Evolutionary conservation across 495 filamentous ascomycete species (phyloP), one percentile per base, ranked within the genome.

Genomic region (Neurospora sp.): DNA sequence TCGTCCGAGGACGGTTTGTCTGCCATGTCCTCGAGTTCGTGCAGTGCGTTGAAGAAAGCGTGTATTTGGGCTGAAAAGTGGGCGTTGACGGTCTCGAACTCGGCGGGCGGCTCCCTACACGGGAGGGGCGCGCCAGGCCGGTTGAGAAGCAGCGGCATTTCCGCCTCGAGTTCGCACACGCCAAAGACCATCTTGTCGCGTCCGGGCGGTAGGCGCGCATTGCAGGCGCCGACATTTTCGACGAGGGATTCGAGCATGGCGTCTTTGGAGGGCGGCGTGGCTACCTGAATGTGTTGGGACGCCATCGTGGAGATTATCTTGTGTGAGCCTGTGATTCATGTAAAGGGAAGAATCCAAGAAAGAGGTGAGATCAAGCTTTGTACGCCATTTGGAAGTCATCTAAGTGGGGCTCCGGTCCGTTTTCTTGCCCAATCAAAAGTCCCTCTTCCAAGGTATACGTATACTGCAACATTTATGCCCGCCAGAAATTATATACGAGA

Each of bases 61-160:
- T 80, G 78, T 1, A 80, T 38, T 74, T 80, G 75, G 61, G 76
- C 78, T 42, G 74, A 77, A 70, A 77, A 77, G 40, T 75, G 76
- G 27, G 73, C 71, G 74, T 77, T 76, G 74, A 78, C 68, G 41
- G 22, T 59, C 72, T 76, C 73, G 69, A 76, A 76, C 68, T 73
- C 75, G 40, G 61, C 72, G 44, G 61, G 59, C 69, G 75, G 70
- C 74, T 80, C 78, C 70, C 75, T 41, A 35, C 75, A 80, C 38
- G 75, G 37, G 35, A 80, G 70, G 44, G 59, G 77, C 68, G 69
- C 73, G 44, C 69, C 72, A 37, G 70, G 68, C 39, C 41, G 71
- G 72, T 78, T 77, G 73, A 75, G 71, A 16, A 80, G 69, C 69
- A 76, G 65, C n/a, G 78, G 77, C 73, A 80, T 76, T 69, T 73